Evolutionary conservation across 257 asterid species (phyloP).

Genomic region (Fraxinus americana): DNA sequence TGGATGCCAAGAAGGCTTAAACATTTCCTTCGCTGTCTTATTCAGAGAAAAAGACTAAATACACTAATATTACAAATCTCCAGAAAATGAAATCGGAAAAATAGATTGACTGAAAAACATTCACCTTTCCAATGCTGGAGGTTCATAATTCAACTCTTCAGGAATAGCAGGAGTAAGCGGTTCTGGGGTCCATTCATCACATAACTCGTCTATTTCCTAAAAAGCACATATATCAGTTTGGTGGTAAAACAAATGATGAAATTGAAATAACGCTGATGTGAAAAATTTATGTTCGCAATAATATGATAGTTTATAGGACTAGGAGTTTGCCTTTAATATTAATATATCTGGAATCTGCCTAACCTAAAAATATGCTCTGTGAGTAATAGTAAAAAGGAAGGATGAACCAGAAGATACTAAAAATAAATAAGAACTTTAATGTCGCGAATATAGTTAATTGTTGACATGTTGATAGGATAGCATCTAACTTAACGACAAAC

Average conservation of each 20-base stretch:
- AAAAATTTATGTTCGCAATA: conserved; percentile 6
- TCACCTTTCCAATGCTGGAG: conserved; percentile 89
- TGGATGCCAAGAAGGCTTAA: neutral
- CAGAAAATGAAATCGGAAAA: conserved; percentile 13
- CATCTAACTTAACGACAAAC: neutral
- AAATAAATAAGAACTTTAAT: neutral
- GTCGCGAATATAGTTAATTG: neutral
- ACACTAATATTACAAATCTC: neutral
- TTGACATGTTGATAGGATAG: neutral
- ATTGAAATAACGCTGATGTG: conserved; percentile 11
- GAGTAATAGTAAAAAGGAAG: neutral
- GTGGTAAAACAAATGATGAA: conserved; percentile 12
- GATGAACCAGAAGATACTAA: neutral
- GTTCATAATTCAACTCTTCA: conserved; percentile 71
- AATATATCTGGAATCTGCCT: neutral
- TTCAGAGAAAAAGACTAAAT: neutral
- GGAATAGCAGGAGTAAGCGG: conserved; percentile 71
- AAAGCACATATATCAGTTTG: conserved; percentile 30
- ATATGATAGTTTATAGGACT: neutral
- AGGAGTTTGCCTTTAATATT: neutral
- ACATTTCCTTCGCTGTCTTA: conserved; percentile 1
- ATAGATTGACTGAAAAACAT: neutral
- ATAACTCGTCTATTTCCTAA: conserved; percentile 95
- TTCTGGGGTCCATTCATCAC: conserved; percentile 96
- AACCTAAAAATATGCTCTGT: neutral